Evolutionary conservation across 1,284 basidiomycete species (phyloP), one percentile per base, ranked within the genome.

Genomic region (Ceratobasidium theobromae): DNA sequence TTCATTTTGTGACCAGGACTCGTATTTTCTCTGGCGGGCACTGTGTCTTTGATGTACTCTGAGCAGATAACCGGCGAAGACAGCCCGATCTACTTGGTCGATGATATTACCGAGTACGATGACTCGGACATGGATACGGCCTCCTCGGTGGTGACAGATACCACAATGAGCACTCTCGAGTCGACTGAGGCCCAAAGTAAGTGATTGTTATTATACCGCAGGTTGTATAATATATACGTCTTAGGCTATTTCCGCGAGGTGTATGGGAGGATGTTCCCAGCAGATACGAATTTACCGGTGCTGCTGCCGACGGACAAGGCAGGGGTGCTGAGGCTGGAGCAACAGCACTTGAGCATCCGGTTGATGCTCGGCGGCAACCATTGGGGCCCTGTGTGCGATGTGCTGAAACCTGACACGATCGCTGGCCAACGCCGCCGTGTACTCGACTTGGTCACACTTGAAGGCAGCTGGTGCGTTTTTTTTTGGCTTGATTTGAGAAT

Each of bases 161-260:
- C 45, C 21, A 60, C 57, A 16, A 60, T 60, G 57, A 60, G 57
- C 28, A 60, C 57, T 43, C 45, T 60, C 12, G 57, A 60, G 32
- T 60, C 57, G 18, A 45, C 18, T 9, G 57, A 60, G 32, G 57
- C 45, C 8, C 43, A 38, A 9, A 60, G 57, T 60, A 21, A 60
- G 57, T 49, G 11, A 23, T 27, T 9, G 18, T 9, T 16, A 23
- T 23, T 25, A 35, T 32, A 3, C 32, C 11, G 14, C 40, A 32
- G n/a, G 12, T 8, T 2, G 57, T 11, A 23, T 9, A 8, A 38
- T 38, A 49, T 12, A 8, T 30, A 9, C n/a, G 27, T 28, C 21
- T 25, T 25, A 65, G 62, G 48, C 12, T 65, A 46, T 35, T 53
- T 65, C 16, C 51, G 41, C 0, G 62, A 65, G n/a, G 30, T 65